Conservation (phyloP, 345 rosid genomes). For the Populus pruinosa region DNA sequence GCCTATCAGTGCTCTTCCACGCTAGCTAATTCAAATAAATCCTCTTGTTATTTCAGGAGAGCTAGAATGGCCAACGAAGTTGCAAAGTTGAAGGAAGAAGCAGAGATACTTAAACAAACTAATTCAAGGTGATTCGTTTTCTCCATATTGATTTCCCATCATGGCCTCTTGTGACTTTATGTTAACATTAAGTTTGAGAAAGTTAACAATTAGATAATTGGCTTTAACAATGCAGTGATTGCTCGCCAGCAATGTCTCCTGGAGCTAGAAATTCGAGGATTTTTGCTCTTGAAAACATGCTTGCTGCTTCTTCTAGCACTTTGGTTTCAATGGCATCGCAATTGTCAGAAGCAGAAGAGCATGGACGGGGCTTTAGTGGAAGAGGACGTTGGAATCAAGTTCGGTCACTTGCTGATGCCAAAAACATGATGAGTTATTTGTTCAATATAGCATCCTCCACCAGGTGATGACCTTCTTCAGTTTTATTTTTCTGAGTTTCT, state of each 20-base stretch:
- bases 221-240: slow-evolving; percentile 45
- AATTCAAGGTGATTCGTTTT: slow-evolving; percentile 48
- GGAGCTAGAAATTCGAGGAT: slow-evolving; percentile 94
- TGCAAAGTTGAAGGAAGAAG: slow-evolving; percentile 81
- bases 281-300: slow-evolving; percentile 96
- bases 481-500: slow-evolving; percentile 4
- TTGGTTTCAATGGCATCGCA: slow-evolving; percentile 97
- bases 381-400: slow-evolving; percentile 98
- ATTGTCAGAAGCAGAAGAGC: slow-evolving; percentile 94
- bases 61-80: slow-evolving; percentile 84
- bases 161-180: background rate
- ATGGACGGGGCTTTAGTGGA: slow-evolving; percentile 82
- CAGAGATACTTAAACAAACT: slow-evolving; percentile 47
- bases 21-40: slow-evolving; percentile 7
- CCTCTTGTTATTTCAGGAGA: slow-evolving; percentile 55
- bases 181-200: background rate
- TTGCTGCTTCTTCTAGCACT: slow-evolving; percentile 75
- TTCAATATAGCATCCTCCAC: slow-evolving; percentile 85
- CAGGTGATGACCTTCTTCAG: slow-evolving; percentile 44
- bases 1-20: background rate
- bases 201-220: background rate
- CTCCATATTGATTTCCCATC: background rate
- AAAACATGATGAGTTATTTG: slow-evolving; percentile 74
- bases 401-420: slow-evolving; percentile 82
- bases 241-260: slow-evolving; percentile 70